phyloP scores from a whole-genome alignment of 768 basidiomycete species.

The Cantharellus cinnabarinus region DNA sequence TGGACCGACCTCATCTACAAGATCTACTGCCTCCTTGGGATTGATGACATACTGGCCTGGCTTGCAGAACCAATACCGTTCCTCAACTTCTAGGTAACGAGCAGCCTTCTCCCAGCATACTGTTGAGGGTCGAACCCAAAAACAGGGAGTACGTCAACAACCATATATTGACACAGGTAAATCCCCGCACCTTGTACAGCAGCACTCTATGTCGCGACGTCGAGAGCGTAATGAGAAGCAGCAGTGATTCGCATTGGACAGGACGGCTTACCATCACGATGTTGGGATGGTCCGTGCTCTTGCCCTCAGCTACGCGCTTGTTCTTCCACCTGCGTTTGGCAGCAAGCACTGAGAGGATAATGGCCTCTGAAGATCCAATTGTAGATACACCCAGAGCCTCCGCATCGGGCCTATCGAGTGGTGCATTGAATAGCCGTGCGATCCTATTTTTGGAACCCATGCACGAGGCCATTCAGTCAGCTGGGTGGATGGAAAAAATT shows the following conservation, averaged over 20 bases:
- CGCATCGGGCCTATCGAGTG: constrained; percentile 13
- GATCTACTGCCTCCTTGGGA: constrained; percentile 15
- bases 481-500: not conserved
- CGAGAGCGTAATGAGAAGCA: not conserved
- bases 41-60: constrained; percentile 14
- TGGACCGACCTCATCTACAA: constrained; percentile 14
- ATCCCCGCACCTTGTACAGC: not conserved
- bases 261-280: constrained; percentile 19
- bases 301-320: constrained; percentile 41
- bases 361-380: constrained; percentile 27
- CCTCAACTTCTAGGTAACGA: constrained; percentile 37
- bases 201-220: not conserved
- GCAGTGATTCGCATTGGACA: not conserved
- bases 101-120: constrained; percentile 34
- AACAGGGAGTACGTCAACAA: not conserved
- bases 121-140: not conserved
- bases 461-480: constrained; percentile 7
- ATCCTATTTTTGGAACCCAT: constrained; percentile 22
- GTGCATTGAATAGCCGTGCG: constrained; percentile 50
- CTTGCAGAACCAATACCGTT: constrained; percentile 14
- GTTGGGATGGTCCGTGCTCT: constrained; percentile 19
- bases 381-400: constrained; percentile 14
- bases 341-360: constrained; percentile 51
- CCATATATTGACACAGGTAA: not conserved
- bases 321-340: constrained; percentile 55